A percentile compares a stretch with the other conserved stretches of the same genome.
These are phyloP conservation scores for Corylus heterophylla DNA, from an alignment of 306 rosid species.

Conservation along the genomic window DNA sequence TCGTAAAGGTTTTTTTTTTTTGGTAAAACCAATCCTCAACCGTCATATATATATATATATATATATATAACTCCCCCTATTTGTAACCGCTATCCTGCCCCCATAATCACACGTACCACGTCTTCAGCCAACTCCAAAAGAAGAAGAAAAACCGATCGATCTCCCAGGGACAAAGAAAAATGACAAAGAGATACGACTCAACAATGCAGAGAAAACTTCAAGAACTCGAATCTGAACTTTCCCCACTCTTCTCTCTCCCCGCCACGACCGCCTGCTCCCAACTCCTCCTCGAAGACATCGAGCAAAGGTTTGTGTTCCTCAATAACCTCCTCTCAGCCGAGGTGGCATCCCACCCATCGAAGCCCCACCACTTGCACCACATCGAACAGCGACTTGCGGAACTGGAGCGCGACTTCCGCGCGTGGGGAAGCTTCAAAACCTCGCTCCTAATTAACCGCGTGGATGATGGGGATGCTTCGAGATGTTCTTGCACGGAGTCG, in stretches of 20 bases:
- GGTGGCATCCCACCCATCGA: conserved; percentile 33
- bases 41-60: conserved; percentile 4
- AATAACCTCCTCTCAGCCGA: conserved; percentile 43
- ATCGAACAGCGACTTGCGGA: conserved; percentile 12
- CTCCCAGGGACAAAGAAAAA: background rate
- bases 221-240: conserved; percentile 36
- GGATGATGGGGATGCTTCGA: conserved; percentile 23
- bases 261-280: background rate
- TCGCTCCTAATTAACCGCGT: background rate
- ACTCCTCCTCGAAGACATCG: conserved; percentile 15
- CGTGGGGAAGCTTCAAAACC: conserved; percentile 17
- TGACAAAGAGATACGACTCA: background rate
- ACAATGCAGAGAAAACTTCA: conserved; percentile 36
- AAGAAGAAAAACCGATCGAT: background rate
- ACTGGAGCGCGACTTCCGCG: conserved; percentile 25
- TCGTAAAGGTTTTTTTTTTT: no score
- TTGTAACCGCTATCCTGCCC: background rate
- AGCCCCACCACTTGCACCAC: conserved; percentile 32
- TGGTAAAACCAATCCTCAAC: background rate
- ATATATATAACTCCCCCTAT: background rate
- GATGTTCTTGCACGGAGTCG: conserved; percentile 48
- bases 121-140: background rate
- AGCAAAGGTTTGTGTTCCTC: conserved; percentile 36
- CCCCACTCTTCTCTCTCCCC: conserved; percentile 15
- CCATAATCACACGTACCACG: background rate